These are phyloP conservation scores for Calonectria leucothoes DNA, from an alignment of 2,329 filamentous ascomycete species.

Conservation along the genomic window DNA sequence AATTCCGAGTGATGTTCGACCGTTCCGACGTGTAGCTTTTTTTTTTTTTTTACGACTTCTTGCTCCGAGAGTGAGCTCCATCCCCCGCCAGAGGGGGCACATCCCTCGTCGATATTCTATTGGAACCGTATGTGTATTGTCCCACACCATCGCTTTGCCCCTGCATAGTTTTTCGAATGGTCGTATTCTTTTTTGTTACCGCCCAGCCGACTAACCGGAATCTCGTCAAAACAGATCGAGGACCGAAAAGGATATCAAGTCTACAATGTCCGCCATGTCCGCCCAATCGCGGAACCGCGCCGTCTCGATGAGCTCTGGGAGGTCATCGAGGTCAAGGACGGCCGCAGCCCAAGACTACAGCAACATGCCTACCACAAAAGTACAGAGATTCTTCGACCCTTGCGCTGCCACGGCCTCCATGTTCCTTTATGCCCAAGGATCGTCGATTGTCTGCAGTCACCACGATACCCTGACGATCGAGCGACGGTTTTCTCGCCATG, in stretches of 20 bases:
- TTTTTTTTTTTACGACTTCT: conserved; percentile 40
- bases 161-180: conserved; percentile 37
- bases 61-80: conserved; percentile 39
- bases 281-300: conserved; percentile 69
- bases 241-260: conserved; percentile 49
- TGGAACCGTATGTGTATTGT: conserved; percentile 55
- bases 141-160: conserved; percentile 45
- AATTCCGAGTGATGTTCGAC: conserved; percentile 53
- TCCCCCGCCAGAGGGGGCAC: conserved; percentile 42
- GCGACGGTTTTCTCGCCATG: conserved; percentile 84
- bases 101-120: conserved; percentile 45
- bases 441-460: conserved; percentile 85
- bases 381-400: conserved; percentile 77
- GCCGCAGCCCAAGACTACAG: conserved; percentile 61
- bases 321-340: conserved; percentile 60
- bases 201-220: conserved; percentile 35
- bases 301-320: conserved; percentile 67
- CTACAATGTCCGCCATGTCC: conserved; percentile 67
- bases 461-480: conserved; percentile 94
- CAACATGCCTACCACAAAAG: conserved; percentile 61
- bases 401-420: conserved; percentile 92
- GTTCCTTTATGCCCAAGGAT: conserved; percentile 89
- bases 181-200: conserved; percentile 33
- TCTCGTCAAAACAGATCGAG: conserved; percentile 35
- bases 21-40: conserved; percentile 49